Percentiles rank a stretch among this genome's conserved stretches.
These are phyloP conservation scores for Fusarium protoensiforme DNA, from an alignment of 2,329 filamentous ascomycete genomes.

Conservation along the genomic window DNA sequence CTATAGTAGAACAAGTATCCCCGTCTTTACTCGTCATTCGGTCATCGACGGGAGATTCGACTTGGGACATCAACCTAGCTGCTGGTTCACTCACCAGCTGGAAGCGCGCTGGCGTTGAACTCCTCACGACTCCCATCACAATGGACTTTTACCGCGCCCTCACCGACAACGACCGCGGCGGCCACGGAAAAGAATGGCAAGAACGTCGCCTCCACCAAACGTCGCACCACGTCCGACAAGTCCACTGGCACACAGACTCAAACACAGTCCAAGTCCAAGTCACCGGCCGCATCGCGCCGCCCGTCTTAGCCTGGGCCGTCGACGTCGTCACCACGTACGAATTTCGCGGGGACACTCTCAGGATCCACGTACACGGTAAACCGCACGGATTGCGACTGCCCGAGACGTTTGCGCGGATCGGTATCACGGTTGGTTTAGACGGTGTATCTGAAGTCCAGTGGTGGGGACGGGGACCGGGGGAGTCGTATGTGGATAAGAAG, in stretches of 20 bases:
- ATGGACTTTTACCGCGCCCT: constrained; percentile 72
- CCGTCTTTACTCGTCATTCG: constrained; percentile 46
- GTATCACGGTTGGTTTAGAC: constrained; percentile 61
- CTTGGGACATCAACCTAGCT: constrained; percentile 58
- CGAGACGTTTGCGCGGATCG: constrained; percentile 70
- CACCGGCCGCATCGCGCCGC: constrained; percentile 68
- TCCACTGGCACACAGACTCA: constrained; percentile 47
- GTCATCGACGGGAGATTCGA: constrained; percentile 48
- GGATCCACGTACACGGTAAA: constrained; percentile 60
- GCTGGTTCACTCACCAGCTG: constrained; percentile 57
- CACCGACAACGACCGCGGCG: constrained; percentile 73
- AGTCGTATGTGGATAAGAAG: constrained; percentile 76
- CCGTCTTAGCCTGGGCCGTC: constrained; percentile 70
- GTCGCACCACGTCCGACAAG: constrained; percentile 53
- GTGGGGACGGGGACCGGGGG: constrained; percentile 72
- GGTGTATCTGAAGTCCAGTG: constrained; percentile 60
- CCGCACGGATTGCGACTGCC: constrained; percentile 62
- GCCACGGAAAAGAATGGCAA: constrained; percentile 65
- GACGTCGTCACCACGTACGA: constrained; percentile 64
- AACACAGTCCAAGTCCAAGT: constrained; percentile 55
- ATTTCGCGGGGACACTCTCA: constrained; percentile 56
- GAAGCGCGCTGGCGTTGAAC: constrained; percentile 49
- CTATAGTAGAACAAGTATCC: constrained; percentile 34
- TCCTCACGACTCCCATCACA: constrained; percentile 57
- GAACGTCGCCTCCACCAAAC: constrained; percentile 59